Conservation (phyloP, 1,139 yeast genomes). For the Zhuliangozyma parablackwelliae region DNA sequence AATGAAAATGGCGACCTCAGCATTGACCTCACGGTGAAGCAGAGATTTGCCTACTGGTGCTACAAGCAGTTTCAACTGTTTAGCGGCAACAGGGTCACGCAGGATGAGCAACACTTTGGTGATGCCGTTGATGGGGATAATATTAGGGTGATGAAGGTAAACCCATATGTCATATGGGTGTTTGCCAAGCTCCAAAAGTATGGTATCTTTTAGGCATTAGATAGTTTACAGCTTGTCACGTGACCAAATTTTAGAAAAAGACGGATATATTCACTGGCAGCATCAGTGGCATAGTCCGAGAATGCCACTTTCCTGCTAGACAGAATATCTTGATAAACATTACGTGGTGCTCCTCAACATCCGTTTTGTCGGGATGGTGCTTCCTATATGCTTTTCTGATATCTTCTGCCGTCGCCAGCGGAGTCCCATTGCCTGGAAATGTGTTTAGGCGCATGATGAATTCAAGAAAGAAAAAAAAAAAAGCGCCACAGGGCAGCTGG, state of each 20-base stretch:
- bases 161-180: constrained; percentile 16
- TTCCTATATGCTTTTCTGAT: constrained; percentile 46
- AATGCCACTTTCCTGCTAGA: too few species aligned
- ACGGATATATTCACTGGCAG: too few species aligned
- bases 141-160: constrained; percentile 12
- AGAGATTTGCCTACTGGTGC: constrained; percentile 15
- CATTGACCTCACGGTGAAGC: constrained; percentile 18
- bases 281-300: too few species aligned
- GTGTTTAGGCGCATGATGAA: too few species aligned
- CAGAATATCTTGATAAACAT: constrained; percentile 41
- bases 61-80: constrained; percentile 14
- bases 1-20: constrained; percentile 14
- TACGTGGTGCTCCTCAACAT: constrained; percentile 39
- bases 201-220: constrained; percentile 23
- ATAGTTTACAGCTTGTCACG: too few species aligned
- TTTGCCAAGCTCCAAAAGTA: constrained; percentile 29
- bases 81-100: constrained; percentile 13
- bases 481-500: too few species aligned
- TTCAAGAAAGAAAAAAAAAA: too few species aligned
- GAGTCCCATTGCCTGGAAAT: too few species aligned
- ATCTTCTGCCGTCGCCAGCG: constrained; percentile 34
- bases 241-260: too few species aligned
- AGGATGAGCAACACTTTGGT: constrained; percentile 21
- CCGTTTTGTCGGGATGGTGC: constrained; percentile 57
- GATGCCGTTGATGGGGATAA: constrained; percentile 24